Evolutionary conservation across 2,329 filamentous ascomycete species (phyloP).

Genomic region (Pezicula neosporulosa): DNA sequence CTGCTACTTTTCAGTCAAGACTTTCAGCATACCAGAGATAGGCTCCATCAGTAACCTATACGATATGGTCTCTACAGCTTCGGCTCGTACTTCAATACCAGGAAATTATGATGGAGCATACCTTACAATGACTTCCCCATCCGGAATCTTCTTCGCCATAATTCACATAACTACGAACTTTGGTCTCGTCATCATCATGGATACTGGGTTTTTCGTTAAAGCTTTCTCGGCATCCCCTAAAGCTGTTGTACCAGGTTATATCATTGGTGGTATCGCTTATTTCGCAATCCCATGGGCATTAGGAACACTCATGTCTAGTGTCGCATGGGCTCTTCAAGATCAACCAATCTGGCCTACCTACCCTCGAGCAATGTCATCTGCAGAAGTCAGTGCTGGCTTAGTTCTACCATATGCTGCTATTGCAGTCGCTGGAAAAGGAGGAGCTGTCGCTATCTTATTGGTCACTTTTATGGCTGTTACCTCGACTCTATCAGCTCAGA

Average conservation of each 20-base stretch:
- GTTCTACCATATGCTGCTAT: slow-evolving; percentile 68
- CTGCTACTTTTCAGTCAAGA: slow-evolving; percentile 43
- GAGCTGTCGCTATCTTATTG: slow-evolving; percentile 63
- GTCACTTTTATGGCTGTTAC: slow-evolving; percentile 76
- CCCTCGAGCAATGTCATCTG: slow-evolving; percentile 44
- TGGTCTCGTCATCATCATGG: slow-evolving; percentile 47
- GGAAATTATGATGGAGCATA: slow-evolving; percentile 52
- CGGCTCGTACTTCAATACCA: slow-evolving; percentile 39
- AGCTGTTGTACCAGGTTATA: slow-evolving; percentile 48
- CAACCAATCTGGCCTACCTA: slow-evolving; percentile 49
- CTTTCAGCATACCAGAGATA: slow-evolving; percentile 42
- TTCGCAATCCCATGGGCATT: slow-evolving; percentile 52
- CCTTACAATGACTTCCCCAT: slow-evolving; percentile 52
- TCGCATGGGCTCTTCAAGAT: slow-evolving; percentile 43
- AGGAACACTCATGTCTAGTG: slow-evolving; percentile 46
- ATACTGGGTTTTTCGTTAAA: slow-evolving; percentile 36
- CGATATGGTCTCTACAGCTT: slow-evolving; percentile 44
- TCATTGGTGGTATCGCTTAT: slow-evolving; percentile 48
- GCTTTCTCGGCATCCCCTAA: slow-evolving; percentile 43
- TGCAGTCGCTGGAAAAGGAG: slow-evolving; percentile 67
- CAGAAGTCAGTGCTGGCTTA: slow-evolving; percentile 64
- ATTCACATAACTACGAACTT: slow-evolving; percentile 47
- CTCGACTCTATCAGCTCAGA: slow-evolving; percentile 74
- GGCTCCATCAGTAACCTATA: slow-evolving; percentile 45
- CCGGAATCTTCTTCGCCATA: slow-evolving; percentile 46